Conservation (phyloP, 345 rosid species). For the Carallia brachiata region DNA sequence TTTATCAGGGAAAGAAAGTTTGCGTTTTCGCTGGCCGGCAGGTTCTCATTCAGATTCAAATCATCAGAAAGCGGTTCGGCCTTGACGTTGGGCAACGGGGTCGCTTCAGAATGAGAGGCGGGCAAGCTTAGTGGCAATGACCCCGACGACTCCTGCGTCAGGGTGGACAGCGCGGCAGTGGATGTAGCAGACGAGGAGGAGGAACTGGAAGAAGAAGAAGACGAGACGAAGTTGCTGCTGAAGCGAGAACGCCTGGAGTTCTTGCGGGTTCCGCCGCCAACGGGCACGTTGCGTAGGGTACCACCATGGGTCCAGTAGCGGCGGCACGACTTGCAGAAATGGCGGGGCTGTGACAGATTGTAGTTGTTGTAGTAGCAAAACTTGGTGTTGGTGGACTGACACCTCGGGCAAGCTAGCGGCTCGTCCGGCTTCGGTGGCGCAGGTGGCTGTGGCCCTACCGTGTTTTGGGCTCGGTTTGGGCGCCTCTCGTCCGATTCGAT, state of each 20-base stretch:
- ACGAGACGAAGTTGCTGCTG: slow-evolving; percentile 14
- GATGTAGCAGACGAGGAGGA: background rate
- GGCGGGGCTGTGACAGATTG: slow-evolving; percentile 68
- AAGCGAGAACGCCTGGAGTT: slow-evolving; percentile 46
- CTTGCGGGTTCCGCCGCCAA: slow-evolving; percentile 66
- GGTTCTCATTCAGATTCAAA: slow-evolving; percentile 29
- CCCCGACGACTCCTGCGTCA: slow-evolving; percentile 26
- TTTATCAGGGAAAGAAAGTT: slow-evolving; percentile 18
- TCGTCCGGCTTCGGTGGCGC: slow-evolving; percentile 33
- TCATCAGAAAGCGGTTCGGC: background rate
- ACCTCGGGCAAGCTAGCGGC: slow-evolving; percentile 54
- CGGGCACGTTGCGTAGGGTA: slow-evolving; percentile 62
- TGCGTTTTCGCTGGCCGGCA: slow-evolving; percentile 19
- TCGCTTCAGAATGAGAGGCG: too few species aligned
- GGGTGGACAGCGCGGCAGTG: slow-evolving; percentile 14
- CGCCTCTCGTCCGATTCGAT: slow-evolving; percentile 30
- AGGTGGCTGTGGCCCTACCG: background rate
- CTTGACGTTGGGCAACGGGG: too few species aligned
- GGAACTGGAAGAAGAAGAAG: slow-evolving; percentile 27
- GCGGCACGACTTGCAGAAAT: slow-evolving; percentile 66
- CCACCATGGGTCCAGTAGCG: slow-evolving; percentile 78
- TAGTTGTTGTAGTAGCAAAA: slow-evolving; percentile 71
- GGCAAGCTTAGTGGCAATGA: background rate
- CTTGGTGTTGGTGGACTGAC: slow-evolving; percentile 53
- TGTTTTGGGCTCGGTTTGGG: slow-evolving; percentile 15